Evolutionary conservation across 2,329 filamentous ascomycete genomes (phyloP).

Genomic region (Pseudogymnoascus sp.): DNA sequence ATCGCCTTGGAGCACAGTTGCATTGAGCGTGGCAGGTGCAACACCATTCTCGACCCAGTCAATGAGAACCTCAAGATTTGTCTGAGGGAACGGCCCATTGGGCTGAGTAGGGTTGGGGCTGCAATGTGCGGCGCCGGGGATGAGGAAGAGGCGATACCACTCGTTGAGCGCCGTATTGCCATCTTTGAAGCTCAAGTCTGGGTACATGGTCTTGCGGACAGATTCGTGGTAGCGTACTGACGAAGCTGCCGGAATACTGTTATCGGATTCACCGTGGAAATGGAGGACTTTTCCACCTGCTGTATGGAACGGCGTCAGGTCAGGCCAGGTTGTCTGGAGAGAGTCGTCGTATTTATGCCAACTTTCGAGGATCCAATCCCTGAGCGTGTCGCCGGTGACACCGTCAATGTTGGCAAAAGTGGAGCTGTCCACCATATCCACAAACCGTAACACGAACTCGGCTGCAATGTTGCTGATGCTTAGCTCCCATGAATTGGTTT

Average conservation of each 20-base stretch:
- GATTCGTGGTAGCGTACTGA: slow-evolving; percentile 41
- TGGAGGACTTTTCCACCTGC: slow-evolving; percentile 43
- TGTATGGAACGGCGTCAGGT: slow-evolving; percentile 36
- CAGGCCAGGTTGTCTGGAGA: slow-evolving; percentile 41
- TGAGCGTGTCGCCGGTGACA: slow-evolving; percentile 44
- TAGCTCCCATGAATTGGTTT: slow-evolving; percentile 27
- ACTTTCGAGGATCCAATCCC: slow-evolving; percentile 41
- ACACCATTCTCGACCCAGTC: slow-evolving; percentile 44
- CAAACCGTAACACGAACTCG: slow-evolving; percentile 30
- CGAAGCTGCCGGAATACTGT: slow-evolving; percentile 37
- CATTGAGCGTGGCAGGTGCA: slow-evolving; percentile 36
- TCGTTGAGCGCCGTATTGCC: slow-evolving; percentile 35
- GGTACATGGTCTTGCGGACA: slow-evolving; percentile 42
- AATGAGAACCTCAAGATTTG: slow-evolving; percentile 38
- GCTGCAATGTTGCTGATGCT: slow-evolving; percentile 28
- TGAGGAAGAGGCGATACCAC: slow-evolving; percentile 41
- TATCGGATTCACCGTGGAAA: slow-evolving; percentile 44
- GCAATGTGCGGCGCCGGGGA: slow-evolving; percentile 46
- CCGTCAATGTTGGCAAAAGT: slow-evolving; percentile 33
- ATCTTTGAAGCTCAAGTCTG: slow-evolving; percentile 30
- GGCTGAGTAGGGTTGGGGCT: slow-evolving; percentile 33
- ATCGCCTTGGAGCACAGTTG: slow-evolving; percentile 18
- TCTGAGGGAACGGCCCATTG: slow-evolving; percentile 33
- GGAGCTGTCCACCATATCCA: slow-evolving; percentile 20
- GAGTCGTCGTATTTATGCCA: slow-evolving; percentile 40